These are phyloP conservation scores for Aspergillus versicolor DNA, from an alignment of 2,329 filamentous ascomycete genomes.

Conservation along the genomic window DNA sequence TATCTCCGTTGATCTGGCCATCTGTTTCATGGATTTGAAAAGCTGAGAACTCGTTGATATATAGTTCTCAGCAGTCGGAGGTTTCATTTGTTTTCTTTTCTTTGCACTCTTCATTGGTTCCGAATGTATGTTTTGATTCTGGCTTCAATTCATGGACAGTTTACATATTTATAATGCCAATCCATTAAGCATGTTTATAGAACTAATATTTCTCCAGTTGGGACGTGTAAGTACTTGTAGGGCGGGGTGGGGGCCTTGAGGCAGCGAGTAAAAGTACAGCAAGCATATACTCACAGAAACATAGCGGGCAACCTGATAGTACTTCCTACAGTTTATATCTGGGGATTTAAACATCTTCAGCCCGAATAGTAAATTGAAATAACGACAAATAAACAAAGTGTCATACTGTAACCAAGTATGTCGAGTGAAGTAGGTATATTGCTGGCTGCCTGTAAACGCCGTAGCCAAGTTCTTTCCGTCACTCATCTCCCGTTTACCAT, in stretches of 20 bases:
- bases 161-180: too few relatives aligned
- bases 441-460: background rate
- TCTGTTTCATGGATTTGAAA: background rate
- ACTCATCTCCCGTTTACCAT: background rate
- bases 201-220: too few relatives aligned
- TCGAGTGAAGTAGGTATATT: background rate
- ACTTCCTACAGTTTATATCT: too few relatives aligned
- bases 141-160: background rate
- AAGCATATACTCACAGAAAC: too few relatives aligned
- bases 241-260: too few relatives aligned
- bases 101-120: background rate
- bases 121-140: background rate
- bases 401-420: background rate
- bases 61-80: background rate
- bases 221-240: too few relatives aligned
- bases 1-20: background rate
- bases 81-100: background rate
- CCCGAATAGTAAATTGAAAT: too few relatives aligned
- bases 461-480: background rate
- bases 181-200: too few relatives aligned
- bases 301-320: too few relatives aligned
- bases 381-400: too few relatives aligned
- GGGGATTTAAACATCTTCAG: too few relatives aligned
- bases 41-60: background rate
- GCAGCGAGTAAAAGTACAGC: too few relatives aligned